Base-by-base conservation (phyloP, 192 early-diverging fungal genomes). In the Gorgonomyces haynaldii region DNA sequence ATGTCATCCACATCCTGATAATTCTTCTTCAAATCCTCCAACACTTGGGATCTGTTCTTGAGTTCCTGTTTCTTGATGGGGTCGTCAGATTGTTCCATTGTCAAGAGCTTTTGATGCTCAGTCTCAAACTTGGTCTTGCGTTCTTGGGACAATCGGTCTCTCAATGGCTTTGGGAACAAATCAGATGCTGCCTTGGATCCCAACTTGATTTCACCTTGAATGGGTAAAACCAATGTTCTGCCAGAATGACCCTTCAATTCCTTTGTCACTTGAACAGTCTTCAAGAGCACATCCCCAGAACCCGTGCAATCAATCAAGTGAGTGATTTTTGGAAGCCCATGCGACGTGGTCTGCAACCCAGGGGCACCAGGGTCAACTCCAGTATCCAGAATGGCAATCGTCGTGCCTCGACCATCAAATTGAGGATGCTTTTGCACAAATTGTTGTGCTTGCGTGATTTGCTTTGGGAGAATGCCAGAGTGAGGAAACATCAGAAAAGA, bases 281-380 rank as follows among this genome's bases (percentile, higher is more conserved):
- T 67, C 67, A 39, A 63, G 57, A 42, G 56, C 50, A 76, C 70
- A 48, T 76, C 73, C 23, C 73, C 73, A 26, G 64, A 64, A 25
- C 93, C 91, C 1, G 91, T 88, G 73, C 95, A 98, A 72, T 98
- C 95, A 32, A 98, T 74, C 45, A 86, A 78, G 58, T 94, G 88
- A 21, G 93, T 67, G 17, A 98, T 66, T 65, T 98, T 98, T 44
- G 81, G 84, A 59, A 82, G 77, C 32, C 91, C 95, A 37, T 89
- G 83, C 15, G 84, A 81, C 1, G 92, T 96, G 13, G 66, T 41
- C 28, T 84, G 82, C 55, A 98, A 60, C 37, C 92, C 92, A 28
- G 81, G 69, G 25, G 91, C 86, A 16, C 81, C 84, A 24, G 92
- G 90, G 70, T 93, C 90, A n/a, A 98, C 81, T 1, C 89, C 90